These are phyloP conservation scores for Penicillium odoratum DNA, from an alignment of 495 filamentous ascomycete species.

Conservation along the genomic window DNA sequence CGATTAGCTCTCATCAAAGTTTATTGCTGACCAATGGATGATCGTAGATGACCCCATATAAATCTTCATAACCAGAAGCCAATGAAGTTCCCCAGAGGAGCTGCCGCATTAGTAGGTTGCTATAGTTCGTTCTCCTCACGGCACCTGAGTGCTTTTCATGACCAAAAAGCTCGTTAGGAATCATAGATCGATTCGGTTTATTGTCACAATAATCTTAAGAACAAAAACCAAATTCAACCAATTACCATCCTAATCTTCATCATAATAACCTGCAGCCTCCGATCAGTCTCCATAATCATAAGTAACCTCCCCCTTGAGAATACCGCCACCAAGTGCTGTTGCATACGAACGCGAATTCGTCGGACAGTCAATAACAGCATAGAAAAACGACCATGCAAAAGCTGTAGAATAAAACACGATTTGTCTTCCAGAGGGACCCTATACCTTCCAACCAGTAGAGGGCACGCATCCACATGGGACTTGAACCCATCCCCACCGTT, in stretches of 20 bases:
- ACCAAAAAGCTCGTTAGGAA: no score
- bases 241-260: slow-evolving; percentile 31
- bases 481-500: slow-evolving; percentile 16
- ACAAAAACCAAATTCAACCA: neutral
- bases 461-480: slow-evolving; percentile 27
- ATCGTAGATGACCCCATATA: neutral
- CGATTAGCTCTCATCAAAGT: neutral
- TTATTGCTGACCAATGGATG: neutral
- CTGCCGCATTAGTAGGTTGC: neutral
- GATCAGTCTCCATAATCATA: slow-evolving; percentile 44
- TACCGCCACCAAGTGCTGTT: slow-evolving; percentile 23
- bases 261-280: slow-evolving; percentile 34
- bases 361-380: slow-evolving; percentile 30
- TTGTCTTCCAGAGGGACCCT: slow-evolving; percentile 37
- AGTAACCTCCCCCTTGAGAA: slow-evolving; percentile 28
- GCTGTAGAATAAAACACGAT: slow-evolving; percentile 30
- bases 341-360: slow-evolving; percentile 30
- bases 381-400: slow-evolving; percentile 31
- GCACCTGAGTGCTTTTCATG: no score
- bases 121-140: neutral
- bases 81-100: neutral
- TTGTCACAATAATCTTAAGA: neutral
- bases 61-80: neutral
- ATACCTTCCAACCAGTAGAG: slow-evolving; percentile 33
- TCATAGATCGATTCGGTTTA: neutral